These are phyloP conservation scores for Lepidium didymum DNA, from an alignment of 345 rosid species.

Conservation along the genomic window DNA sequence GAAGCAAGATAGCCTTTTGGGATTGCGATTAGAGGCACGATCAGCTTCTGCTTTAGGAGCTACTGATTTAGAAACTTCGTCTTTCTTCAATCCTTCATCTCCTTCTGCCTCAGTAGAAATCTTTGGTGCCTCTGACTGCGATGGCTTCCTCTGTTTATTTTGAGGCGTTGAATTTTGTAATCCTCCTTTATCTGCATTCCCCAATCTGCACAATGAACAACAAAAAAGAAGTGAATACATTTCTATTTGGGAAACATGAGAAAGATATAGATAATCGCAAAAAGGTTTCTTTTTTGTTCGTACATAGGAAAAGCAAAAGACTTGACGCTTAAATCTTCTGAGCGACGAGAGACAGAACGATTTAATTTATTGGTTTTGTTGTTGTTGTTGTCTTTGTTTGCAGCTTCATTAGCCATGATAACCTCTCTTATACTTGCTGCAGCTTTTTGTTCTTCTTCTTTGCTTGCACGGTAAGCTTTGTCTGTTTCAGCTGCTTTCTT, in stretches of 20 bases:
- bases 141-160: constrained; percentile 15
- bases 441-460: constrained; percentile 46
- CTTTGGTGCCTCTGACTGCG: constrained; percentile 23
- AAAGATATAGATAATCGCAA: neutral
- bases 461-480: constrained; percentile 24
- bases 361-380: constrained; percentile 3
- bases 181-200: constrained; percentile 33
- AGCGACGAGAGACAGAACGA: constrained; percentile 29
- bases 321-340: constrained; percentile 47
- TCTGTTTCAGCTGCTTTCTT: constrained; percentile 29
- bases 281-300: neutral
- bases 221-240: neutral
- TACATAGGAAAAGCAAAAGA: constrained; percentile 92
- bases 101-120: neutral
- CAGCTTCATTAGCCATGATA: constrained; percentile 38
- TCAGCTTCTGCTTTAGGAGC: constrained; percentile 24
- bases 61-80: constrained; percentile 10
- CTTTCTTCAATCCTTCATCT: constrained; percentile 19
- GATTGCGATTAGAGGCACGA: neutral
- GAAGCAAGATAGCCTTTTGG: constrained; percentile 55
- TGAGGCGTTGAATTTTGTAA: neutral
- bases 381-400: constrained; percentile 9
- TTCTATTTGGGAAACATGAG: neutral
- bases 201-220: constrained; percentile 35
- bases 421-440: constrained; percentile 54